Base-by-base conservation (phyloP, 2,329 filamentous ascomycete genomes). In the Blastomyces emzantsi region DNA sequence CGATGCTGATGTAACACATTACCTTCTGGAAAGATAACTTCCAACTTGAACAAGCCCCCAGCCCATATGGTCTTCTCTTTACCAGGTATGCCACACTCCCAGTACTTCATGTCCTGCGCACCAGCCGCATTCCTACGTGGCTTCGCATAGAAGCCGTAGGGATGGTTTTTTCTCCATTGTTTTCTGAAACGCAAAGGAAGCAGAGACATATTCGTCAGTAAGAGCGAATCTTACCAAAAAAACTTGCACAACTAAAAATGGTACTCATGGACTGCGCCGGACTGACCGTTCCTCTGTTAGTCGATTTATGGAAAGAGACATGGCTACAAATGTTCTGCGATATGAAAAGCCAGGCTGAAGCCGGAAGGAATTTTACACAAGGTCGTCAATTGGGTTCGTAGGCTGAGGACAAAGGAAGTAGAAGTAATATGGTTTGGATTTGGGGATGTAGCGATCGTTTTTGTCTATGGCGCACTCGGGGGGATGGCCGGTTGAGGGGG, bases 31-130 rank as follows among this genome's bases (percentile, higher is more conserved):
- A 99, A 99, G 13, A 84, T 86, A 71, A 99, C 89, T 64, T 89
- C 91, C 64, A 99, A 81, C 81, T 97, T 99, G 81, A 97, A 97
- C 13, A 97, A 80, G 1, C 94, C 94, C n/a, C 92, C 92, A 73
- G 96, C 92, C 94, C 94, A 99, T 28, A 97, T 87, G 0, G 95
- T 99, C 81, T 95, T 94, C 65, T 96, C 88, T 75, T 96, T 97
- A 72, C 95, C 94, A 3, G 94, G 94, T 54, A 99, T 90, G 54
- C 92, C 92, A 72, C 94, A 97, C 71, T 97, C 92, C 94, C 94
- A 99, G 68, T 87, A 85, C 83, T 97, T 96, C 67, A 99, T 82
- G 73, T 99, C 94, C 61, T 97, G 83, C 1, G 91, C 86, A 63
- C 92, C 92, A 69, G 90, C 84, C 22, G 87, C 77, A 67, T 86